A percentile compares a stretch with the other conserved stretches of the same genome.
Conservation (phyloP, 495 filamentous ascomycete species). For the Penicillium waksmanii region DNA sequence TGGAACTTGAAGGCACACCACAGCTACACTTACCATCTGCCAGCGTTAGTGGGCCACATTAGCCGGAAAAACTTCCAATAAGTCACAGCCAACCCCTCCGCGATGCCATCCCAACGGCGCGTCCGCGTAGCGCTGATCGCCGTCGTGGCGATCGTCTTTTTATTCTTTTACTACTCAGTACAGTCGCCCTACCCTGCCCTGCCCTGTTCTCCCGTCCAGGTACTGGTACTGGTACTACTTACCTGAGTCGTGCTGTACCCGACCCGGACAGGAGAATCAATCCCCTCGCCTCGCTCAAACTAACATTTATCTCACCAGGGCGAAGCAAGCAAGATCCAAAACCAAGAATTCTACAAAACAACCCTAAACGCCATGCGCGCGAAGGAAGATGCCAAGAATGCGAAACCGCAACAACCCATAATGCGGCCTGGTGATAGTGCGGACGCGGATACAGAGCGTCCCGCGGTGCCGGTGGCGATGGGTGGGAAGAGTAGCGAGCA, state of each 20-base stretch:
- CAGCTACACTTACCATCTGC: no score
- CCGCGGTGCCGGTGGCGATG: conserved; percentile 44
- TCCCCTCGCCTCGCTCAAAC: no score
- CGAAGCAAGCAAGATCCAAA: conserved; percentile 46
- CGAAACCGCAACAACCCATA: conserved; percentile 36
- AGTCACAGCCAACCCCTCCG: no score
- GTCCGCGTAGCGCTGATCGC: conserved; percentile 61
- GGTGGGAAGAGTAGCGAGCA: conserved; percentile 19
- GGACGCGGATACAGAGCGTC: conserved; percentile 51
- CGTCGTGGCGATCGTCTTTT: conserved; percentile 45
- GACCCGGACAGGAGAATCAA: no score
- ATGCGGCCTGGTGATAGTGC: conserved; percentile 38
- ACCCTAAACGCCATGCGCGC: conserved; percentile 54
- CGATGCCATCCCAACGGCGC: conserved; percentile 74
- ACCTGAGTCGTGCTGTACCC: no score
- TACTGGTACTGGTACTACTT: no score
- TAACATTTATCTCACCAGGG: conserved; percentile 29
- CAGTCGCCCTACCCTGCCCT: neutral
- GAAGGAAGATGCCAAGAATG: conserved; percentile 36
- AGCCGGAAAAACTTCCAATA: no score
- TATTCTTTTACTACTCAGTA: conserved; percentile 67
- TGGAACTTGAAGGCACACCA: no score
- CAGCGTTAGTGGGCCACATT: no score
- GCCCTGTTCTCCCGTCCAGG: no score
- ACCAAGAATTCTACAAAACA: conserved; percentile 54